Evolutionary conservation across 345 rosid species (phyloP), one percentile per base, ranked within the genome.

Genomic region (Salix viminalis): DNA sequence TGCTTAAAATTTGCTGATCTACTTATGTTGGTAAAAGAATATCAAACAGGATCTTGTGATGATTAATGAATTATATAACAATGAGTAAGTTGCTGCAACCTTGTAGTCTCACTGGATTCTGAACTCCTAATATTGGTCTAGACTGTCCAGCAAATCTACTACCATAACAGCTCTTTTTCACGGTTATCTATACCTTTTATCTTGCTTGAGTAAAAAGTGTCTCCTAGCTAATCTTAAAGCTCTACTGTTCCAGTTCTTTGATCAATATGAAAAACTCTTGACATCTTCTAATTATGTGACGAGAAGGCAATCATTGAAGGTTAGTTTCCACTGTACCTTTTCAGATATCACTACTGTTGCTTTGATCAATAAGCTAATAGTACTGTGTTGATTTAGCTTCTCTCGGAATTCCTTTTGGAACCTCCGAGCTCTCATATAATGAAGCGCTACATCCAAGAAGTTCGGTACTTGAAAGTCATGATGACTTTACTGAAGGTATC

Each of bases 231-330:
- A 82, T 68, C 77, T 88, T 79, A 79, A 46, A 12, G 76, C 42
- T 19, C 46, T 70, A n/a, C 75, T 86, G 66, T 87, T 88, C 79
- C 96, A 93, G 98, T 96, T 96, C 90, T 96, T 96, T 87, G 92
- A 87, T 61, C 56, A 88, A 13, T 96, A 93, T 67, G 98, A 90
- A 82, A 91, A 86, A 71, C 96, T 96, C 48, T 81, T 96, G 88
- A 91, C 83, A 46, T 96, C 99, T 78, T 79, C 94, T 37, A 96
- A 93, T 80, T 96, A 96, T 74, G 99, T 96, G 82, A 96, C 99
- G 19, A 93, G 96, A 85, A 87, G 99, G 86, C 99, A 96, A 81
- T 96, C 99, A 24, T 77, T 96, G 79, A 96, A 91, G 98, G 99
- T 96, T 77, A 77, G 87, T 84, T 61, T 76, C 78, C 62, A 68